phyloP scores from a whole-genome alignment of 2,329 filamentous ascomycete species.

The Ophiostoma novo-ulmi region DNA sequence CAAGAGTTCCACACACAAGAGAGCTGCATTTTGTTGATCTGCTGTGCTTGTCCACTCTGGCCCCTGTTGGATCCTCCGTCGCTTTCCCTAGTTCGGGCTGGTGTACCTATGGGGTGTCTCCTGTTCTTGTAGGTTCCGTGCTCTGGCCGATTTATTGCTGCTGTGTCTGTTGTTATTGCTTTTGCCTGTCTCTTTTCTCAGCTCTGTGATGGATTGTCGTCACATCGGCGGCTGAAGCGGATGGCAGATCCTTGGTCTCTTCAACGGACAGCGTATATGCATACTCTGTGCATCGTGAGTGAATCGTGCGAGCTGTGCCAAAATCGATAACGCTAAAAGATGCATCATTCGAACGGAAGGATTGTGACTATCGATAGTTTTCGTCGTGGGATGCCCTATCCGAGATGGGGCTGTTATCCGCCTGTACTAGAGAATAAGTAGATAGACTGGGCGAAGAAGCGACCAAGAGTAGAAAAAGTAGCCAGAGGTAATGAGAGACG shows the following conservation, averaged over 20 bases:
- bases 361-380: neutral
- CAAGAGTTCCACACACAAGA: neutral
- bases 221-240: neutral
- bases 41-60: constrained; percentile 7
- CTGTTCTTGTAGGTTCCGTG: neutral
- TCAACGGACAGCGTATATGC: neutral
- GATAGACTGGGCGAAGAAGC: neutral
- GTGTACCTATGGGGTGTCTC: neutral
- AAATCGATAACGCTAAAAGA: no score
- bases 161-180: neutral
- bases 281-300: no score
- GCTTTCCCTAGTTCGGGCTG: neutral
- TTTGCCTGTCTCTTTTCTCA: neutral
- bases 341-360: neutral
- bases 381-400: neutral
- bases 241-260: neutral
- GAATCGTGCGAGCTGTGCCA: no score
- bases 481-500: neutral
- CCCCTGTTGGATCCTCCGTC: neutral
- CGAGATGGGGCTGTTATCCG: constrained; percentile 5
- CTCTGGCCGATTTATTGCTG: neutral
- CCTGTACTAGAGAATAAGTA: neutral
- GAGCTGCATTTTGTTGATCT: constrained; percentile 3
- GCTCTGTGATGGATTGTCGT: neutral
- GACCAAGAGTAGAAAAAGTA: neutral